Evolutionary conservation across 345 rosid species (phyloP).

Genomic region (Balakata baccata): DNA sequence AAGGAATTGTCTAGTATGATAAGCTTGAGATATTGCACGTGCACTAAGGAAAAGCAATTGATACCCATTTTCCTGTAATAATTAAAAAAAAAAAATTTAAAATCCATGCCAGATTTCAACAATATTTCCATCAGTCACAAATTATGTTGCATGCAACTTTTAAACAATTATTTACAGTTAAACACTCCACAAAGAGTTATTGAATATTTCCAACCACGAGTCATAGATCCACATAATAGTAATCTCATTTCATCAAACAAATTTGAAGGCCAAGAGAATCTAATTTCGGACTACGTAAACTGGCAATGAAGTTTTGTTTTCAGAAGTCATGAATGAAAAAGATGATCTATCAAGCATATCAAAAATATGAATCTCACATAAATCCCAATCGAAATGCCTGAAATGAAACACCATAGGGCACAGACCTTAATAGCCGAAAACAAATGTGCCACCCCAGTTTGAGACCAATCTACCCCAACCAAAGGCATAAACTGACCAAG

Average conservation of each 20-base stretch:
- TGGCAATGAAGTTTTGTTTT: neutral
- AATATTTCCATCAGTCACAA: slow-evolving; percentile 1
- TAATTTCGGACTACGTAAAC: neutral
- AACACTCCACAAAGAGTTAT: neutral
- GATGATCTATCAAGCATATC: neutral
- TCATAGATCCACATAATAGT: neutral
- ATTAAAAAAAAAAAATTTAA: slow-evolving; percentile 4
- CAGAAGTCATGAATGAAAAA: neutral
- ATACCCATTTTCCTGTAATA: slow-evolving; percentile 89
- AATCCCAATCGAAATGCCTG: neutral
- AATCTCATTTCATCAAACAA: slow-evolving; percentile 5
- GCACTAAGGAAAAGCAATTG: slow-evolving; percentile 92
- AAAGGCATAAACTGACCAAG: slow-evolving; percentile 99
- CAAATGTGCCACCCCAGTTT: slow-evolving; percentile 88
- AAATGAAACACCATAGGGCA: slow-evolving; percentile 12
- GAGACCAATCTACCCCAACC: slow-evolving; percentile 94
- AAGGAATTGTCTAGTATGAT: slow-evolving; percentile 75
- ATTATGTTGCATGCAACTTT: neutral
- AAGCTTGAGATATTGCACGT: slow-evolving; percentile 93
- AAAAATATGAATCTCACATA: neutral
- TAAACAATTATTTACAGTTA: slow-evolving; percentile 2
- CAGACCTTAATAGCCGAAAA: slow-evolving; percentile 90
- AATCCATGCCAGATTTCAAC: neutral
- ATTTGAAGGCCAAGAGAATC: neutral
- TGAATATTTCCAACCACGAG: neutral